Evolutionary conservation across 2,329 filamentous ascomycete species (phyloP), one percentile per base, ranked within the genome.

Genomic region (Rhinocladiella mackenziei): DNA sequence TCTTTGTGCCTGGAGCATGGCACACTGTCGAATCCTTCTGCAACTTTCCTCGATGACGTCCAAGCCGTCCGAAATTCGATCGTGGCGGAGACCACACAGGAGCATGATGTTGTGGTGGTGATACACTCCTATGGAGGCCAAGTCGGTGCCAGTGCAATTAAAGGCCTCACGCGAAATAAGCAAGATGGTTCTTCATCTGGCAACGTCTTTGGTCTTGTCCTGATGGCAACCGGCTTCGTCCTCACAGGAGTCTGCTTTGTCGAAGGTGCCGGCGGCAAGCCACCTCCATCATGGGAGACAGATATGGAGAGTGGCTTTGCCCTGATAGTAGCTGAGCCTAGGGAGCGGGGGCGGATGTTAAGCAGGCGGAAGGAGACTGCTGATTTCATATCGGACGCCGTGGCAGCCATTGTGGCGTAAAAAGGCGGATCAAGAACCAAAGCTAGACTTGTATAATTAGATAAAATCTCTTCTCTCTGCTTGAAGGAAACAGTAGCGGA

Each of bases 1-100:
- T 77, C 43, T 65, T 76, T 14, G 61, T 77, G 1, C 71, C 65
- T 1, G 73, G 73, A 4, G 63, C 70, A 18, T 75, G 73, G 72
- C 73, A 76, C 43, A 54, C 46, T 4, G 13, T 38, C 55, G 49
- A 3, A 57, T 66, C 52, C 64, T 60, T 2, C 40, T 2, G 62
- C 65, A 2, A 69, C 63, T 10, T 69, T 71, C 56, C 60, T 62
- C 19, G 62, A 69, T 41, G 70, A 74, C 40, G 51, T 74, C 26
- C 60, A 69, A 4, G 66, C 58, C 3, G 64, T 65, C 5, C 65
- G 62, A 7, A 54, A 60, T 2, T 60, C 60, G 0, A 69, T 74
- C 8, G 29, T 48, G 1, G 42, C 35, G 3, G 67, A 74, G 34
- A 69, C 60, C 2, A 45, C 36, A 1, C 47, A 60, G 5, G 68